A percentile compares a stretch with the other conserved stretches of the same genome.
Evolutionary conservation across 805 yeast genomes (phyloP).

Genomic region (Spencermartinsiella europaea): DNA sequence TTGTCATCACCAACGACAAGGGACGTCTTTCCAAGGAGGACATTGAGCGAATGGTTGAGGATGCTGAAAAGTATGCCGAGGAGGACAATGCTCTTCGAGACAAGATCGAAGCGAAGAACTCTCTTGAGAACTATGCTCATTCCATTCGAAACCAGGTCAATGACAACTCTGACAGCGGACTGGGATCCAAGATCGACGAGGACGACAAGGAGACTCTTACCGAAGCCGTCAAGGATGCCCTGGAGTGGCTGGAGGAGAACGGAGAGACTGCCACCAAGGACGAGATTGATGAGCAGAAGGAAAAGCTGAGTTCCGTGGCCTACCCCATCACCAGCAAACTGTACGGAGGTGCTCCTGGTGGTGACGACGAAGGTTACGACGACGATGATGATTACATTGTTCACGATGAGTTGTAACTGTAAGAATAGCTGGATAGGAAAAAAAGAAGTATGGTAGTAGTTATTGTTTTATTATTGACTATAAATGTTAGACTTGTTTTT

Average conservation of each 20-base stretch:
- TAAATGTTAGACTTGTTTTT: no score
- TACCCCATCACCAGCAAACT: conserved; percentile 90
- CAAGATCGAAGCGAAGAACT: conserved; percentile 84
- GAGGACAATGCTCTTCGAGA: conserved; percentile 81
- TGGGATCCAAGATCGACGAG: conserved; percentile 76
- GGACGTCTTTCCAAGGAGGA: conserved; percentile 92
- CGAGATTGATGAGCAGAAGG: conserved; percentile 90
- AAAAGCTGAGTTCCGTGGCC: conserved; percentile 72
- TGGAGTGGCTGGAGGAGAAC: conserved; percentile 85
- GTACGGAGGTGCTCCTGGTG: conserved; percentile 53
- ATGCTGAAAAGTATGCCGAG: conserved; percentile 91
- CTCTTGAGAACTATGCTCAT: conserved; percentile 83
- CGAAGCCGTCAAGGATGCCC: conserved; percentile 82
- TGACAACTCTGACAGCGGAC: conserved; percentile 46
- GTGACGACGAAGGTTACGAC: conserved; percentile 39
- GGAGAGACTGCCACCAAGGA: conserved; percentile 83
- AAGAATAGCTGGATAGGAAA: conserved; percentile 1
- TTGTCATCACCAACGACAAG: conserved; percentile 89
- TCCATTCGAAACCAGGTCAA: conserved; percentile 65
- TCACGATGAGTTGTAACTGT: conserved; percentile 53
- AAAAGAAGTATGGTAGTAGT: neutral
- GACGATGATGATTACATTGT: conserved; percentile 57
- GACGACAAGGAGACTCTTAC: conserved; percentile 85
- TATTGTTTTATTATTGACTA: neutral
- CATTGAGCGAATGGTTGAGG: conserved; percentile 95